Evolutionary conservation across 106 monocot genomes (phyloP), one percentile per base, ranked within the genome.

Genomic region (Allium fistulosum): DNA sequence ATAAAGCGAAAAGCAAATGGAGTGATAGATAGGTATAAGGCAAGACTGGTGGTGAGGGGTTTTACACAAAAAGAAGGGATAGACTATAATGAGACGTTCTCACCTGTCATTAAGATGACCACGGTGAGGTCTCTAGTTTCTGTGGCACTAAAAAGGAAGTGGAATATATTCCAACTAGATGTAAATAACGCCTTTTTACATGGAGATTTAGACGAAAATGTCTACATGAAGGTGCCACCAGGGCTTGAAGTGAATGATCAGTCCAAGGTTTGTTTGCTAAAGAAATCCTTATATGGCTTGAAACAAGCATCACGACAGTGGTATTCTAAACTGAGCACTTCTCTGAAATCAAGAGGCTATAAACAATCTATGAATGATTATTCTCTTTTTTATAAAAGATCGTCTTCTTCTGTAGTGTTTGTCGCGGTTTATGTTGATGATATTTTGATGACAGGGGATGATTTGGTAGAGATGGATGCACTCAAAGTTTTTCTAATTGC

Each of bases 401-500:
- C 10, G 13, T 53, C 52, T 53, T 53, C 52, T 13, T 10, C 13
- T 53, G 9, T 10, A 10, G 52, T 71, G 4, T 59, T 71, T 17
- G 22, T 22, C 22, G 22, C 22, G 22, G 28, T 71, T 5, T 71
- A 71, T 59, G 70, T 71, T 49, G 59, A 71, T 48, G 70, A 71
- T 17, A 11, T 59, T 3, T 48, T 71, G 4, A 11, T 71, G 47
- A 59, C n/a, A 46, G 18, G 47, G 70, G 26, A 59, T 48, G 59
- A 46, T 16, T 46, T 15, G 1, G 11, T 16, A 10, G 49, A 58
- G 4, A 59, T 48, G 10, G 5, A 14, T 17, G 0, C 0, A 13
- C 52, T 53, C 10, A n/a, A 59, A 17, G 18, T 17, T 14, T 47
- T 47, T 48, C 17, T 71, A 8, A 16, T 8, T 16, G 48, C n/a